A percentile compares a stretch with the other conserved stretches of the same genome.
phyloP scores from a whole-genome alignment of 1,284 basidiomycete genomes.

The Cystobasidium sp. region DNA sequence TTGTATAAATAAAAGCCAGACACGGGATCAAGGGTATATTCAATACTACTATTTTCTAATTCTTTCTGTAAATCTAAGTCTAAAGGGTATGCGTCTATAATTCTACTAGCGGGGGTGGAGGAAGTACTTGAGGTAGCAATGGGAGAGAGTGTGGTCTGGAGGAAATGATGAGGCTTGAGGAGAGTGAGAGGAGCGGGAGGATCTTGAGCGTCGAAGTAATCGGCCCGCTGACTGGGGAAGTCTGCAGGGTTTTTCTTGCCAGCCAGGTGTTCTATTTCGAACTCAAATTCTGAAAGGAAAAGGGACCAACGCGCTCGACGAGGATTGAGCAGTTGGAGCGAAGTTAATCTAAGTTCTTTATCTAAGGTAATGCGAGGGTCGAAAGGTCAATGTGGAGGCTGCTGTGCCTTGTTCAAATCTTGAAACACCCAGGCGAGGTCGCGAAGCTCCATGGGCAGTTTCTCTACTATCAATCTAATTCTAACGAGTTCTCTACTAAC shows the following conservation, averaged over 20 bases:
- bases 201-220: not conserved
- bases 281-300: not conserved
- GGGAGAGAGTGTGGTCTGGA: too few species aligned
- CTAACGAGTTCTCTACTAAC: too few species aligned
- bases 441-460: constrained; percentile 52
- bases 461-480: too few species aligned
- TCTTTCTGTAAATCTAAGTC: too few species aligned
- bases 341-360: constrained; percentile 43
- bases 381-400: not conserved
- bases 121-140: too few species aligned
- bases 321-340: constrained; percentile 27
- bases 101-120: too few species aligned
- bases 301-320: constrained; percentile 46
- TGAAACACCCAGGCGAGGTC: not conserved
- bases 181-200: not conserved
- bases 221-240: not conserved
- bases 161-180: not conserved
- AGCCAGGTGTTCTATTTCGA: not conserved
- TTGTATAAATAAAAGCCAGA: too few species aligned
- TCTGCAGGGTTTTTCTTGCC: constrained; percentile 14
- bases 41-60: too few species aligned
- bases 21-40: too few species aligned
- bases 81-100: too few species aligned
- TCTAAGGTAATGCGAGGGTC: constrained; percentile 27
- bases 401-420: not conserved